These are phyloP conservation scores for Colletotrichum echinochloae DNA, from an alignment of 2,329 filamentous ascomycete species.

Conservation along the genomic window DNA sequence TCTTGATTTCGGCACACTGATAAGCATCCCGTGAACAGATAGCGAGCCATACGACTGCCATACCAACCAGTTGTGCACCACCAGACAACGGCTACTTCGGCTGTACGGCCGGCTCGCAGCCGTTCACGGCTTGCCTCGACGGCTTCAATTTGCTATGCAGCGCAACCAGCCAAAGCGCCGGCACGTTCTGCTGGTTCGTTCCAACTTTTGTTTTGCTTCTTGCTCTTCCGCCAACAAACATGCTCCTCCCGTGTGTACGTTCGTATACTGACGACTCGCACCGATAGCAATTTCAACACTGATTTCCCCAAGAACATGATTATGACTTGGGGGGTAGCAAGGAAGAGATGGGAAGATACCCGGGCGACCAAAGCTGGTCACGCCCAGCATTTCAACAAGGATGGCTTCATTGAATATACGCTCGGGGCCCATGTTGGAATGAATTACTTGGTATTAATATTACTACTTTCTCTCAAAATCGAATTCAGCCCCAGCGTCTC, in stretches of 20 bases:
- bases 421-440: fast-evolving
- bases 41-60: slow-evolving; percentile 4
- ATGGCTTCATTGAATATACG: neutral
- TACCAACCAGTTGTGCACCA: slow-evolving; percentile 2
- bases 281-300: slow-evolving; percentile 10
- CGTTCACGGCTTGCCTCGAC: slow-evolving; percentile 15
- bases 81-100: slow-evolving; percentile 7
- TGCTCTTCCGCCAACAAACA: no score
- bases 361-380: neutral
- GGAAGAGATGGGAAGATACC: neutral
- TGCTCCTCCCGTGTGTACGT: no score
- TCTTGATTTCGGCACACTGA: neutral
- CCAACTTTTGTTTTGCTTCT: neutral
- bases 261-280: neutral
- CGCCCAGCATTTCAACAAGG: neutral
- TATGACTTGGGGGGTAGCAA: neutral
- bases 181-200: slow-evolving; percentile 23
- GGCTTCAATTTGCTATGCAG: neutral
- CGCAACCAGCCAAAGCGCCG: neutral
- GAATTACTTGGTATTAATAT: neutral
- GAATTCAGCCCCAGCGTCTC: slow-evolving; percentile 6
- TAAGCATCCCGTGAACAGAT: neutral
- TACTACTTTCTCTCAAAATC: no score
- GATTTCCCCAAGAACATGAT: neutral
- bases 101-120: slow-evolving; percentile 10